Percentiles rank a stretch among this genome's conserved stretches.
Conservation (phyloP, 2,329 filamentous ascomycete genomes). For the Fusarium burgessii region DNA sequence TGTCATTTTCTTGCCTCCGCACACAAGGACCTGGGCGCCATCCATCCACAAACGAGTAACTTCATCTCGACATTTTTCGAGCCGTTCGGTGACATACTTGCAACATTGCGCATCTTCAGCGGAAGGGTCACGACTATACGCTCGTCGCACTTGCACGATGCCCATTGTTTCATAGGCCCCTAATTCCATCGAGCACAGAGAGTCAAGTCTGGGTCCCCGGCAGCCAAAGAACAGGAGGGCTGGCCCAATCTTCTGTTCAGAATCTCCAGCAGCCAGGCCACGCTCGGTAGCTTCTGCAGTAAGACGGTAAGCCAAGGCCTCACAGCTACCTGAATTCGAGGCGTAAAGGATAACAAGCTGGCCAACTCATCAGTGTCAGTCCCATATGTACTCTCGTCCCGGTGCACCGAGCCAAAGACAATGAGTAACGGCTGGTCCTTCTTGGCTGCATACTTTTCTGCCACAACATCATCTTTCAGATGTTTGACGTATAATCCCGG, state of each 20-base stretch:
- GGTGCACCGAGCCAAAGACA: not conserved
- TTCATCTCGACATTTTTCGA: not conserved
- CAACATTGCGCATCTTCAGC: not conserved
- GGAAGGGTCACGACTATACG: not conserved
- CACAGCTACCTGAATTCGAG: constrained; percentile 80
- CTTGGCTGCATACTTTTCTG: not conserved
- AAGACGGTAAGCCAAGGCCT: constrained; percentile 73
- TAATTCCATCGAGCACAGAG: not conserved
- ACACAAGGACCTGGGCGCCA: not conserved
- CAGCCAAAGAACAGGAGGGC: not conserved
- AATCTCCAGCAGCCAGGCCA: constrained; percentile 53
- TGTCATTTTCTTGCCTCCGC: not conserved
- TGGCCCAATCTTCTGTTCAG: not conserved
- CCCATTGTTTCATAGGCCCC: not conserved
- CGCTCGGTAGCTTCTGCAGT: constrained; percentile 67
- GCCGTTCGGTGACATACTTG: not conserved
- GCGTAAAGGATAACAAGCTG: constrained; percentile 75
- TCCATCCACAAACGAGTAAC: not conserved
- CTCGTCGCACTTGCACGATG: not conserved
- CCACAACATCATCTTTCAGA: not conserved
- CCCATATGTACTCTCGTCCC: not conserved
- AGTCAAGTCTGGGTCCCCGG: not conserved
- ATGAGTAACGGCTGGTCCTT: not conserved
- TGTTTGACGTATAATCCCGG: not conserved
- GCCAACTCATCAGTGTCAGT: constrained; percentile 47